A percentile compares a stretch with the other conserved stretches of the same genome.
These are phyloP conservation scores for Sarcodon sp. DNA, from an alignment of 768 basidiomycete genomes.

Conservation along the genomic window DNA sequence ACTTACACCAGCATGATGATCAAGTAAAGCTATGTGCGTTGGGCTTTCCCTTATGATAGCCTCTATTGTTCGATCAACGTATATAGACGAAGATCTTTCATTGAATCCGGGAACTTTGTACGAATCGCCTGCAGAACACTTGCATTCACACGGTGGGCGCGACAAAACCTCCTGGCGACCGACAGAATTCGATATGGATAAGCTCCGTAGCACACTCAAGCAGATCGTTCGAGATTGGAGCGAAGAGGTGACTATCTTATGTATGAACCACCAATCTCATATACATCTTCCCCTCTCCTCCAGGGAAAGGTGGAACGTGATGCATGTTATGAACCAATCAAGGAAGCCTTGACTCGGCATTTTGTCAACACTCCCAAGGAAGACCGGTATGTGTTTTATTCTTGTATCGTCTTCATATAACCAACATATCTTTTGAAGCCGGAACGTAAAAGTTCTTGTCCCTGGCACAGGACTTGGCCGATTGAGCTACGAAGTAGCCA, in stretches of 20 bases:
- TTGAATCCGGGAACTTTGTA: neutral
- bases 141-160: slow-evolving; percentile 12
- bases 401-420: neutral
- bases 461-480: slow-evolving; percentile 87
- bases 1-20: slow-evolving; percentile 18
- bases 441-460: slow-evolving; percentile 61
- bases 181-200: slow-evolving; percentile 77
- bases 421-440: slow-evolving; percentile 17
- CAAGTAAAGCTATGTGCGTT: slow-evolving; percentile 9
- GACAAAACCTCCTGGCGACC: slow-evolving; percentile 22
- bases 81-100: neutral
- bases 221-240: slow-evolving; percentile 95
- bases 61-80: neutral
- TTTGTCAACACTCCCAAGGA: slow-evolving; percentile 42
- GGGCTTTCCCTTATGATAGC: neutral
- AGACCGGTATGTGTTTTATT: slow-evolving; percentile 31
- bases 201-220: slow-evolving; percentile 82
- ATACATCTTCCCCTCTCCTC: neutral
- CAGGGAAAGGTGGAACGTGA: slow-evolving; percentile 74
- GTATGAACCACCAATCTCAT: neutral
- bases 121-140: slow-evolving; percentile 9
- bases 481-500: slow-evolving; percentile 80
- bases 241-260: slow-evolving; percentile 40
- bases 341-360: slow-evolving; percentile 53
- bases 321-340: slow-evolving; percentile 70